These are phyloP conservation scores for Camelina laxa DNA, from an alignment of 345 rosid species.

Conservation along the genomic window DNA sequence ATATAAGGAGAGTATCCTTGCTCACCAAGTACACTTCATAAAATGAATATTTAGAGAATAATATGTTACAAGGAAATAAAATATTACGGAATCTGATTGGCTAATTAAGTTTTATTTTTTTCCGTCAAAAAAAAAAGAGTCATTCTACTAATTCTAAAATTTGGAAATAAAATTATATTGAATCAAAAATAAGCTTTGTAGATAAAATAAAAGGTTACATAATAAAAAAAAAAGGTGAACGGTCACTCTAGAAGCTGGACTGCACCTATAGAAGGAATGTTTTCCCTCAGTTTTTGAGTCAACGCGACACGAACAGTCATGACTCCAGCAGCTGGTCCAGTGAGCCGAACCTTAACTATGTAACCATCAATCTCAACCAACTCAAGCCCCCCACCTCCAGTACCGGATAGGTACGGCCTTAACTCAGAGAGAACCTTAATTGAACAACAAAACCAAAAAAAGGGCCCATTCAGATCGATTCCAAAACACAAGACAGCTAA, in stretches of 20 bases:
- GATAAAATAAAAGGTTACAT: conserved; percentile 8
- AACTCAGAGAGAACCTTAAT: conserved; percentile 80
- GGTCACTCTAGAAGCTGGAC: conserved; percentile 76
- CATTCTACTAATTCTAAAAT: background rate
- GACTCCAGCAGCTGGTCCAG: conserved; percentile 89
- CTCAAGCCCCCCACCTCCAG: conserved; percentile 89
- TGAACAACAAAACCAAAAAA: background rate
- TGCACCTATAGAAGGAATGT: conserved; percentile 77
- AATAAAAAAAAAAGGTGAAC: background rate
- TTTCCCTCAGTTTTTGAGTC: conserved; percentile 89
- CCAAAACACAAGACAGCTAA: background rate
- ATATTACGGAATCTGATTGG: too few relatives aligned
- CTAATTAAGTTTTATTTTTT: background rate
- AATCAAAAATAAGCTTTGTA: conserved; percentile 17
- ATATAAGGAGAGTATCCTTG: conserved; percentile 1
- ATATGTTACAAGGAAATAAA: background rate
- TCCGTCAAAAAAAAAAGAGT: background rate
- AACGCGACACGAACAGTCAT: conserved; percentile 92
- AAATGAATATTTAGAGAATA: background rate
- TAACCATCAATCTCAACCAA: conserved; percentile 71
- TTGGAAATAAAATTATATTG: background rate
- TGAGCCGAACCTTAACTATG: conserved; percentile 68
- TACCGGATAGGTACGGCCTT: conserved; percentile 85
- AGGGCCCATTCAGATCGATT: background rate
- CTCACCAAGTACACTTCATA: background rate